phyloP scores from a whole-genome alignment of 495 filamentous ascomycete genomes.

The Penicillium coffeae region DNA sequence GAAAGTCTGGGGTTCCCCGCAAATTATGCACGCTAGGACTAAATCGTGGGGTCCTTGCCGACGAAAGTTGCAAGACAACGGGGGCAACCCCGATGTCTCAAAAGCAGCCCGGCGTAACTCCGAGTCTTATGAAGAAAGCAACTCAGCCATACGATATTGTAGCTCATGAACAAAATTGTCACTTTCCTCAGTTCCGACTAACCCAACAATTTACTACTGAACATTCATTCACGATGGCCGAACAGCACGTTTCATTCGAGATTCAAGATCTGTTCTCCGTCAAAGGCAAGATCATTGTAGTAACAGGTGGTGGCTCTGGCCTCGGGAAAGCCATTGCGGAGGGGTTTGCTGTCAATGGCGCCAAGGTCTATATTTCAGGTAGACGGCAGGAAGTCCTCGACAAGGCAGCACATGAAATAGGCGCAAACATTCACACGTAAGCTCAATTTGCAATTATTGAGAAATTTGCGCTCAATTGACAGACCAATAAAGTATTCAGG shows the following conservation, averaged over 20 bases:
- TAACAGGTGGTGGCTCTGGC: conserved; percentile 40
- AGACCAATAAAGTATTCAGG: conserved; percentile 11
- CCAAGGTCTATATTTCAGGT: conserved; percentile 49
- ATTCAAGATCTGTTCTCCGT: conserved; percentile 41
- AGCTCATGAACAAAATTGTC: no score
- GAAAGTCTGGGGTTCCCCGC: no score
- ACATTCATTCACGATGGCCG: no score
- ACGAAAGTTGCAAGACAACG: no score
- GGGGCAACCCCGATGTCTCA: no score
- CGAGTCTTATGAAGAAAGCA: no score
- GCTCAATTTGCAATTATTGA: not conserved
- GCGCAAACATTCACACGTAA: conserved; percentile 1
- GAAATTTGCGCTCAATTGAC: not conserved
- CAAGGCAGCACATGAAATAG: conserved; percentile 25
- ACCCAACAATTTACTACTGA: no score
- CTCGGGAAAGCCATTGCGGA: conserved; percentile 12
- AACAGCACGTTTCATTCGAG: conserved; percentile 9
- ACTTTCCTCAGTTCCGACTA: no score
- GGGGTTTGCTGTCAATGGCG: conserved; percentile 48
- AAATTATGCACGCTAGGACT: no score
- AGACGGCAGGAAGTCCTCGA: conserved; percentile 46
- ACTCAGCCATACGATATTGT: no score
- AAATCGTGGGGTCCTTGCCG: no score
- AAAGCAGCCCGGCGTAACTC: no score
- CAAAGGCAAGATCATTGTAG: conserved; percentile 52